phyloP scores from a whole-genome alignment of 73 alveolate species.

The Paramecium tetraurelia region DNA sequence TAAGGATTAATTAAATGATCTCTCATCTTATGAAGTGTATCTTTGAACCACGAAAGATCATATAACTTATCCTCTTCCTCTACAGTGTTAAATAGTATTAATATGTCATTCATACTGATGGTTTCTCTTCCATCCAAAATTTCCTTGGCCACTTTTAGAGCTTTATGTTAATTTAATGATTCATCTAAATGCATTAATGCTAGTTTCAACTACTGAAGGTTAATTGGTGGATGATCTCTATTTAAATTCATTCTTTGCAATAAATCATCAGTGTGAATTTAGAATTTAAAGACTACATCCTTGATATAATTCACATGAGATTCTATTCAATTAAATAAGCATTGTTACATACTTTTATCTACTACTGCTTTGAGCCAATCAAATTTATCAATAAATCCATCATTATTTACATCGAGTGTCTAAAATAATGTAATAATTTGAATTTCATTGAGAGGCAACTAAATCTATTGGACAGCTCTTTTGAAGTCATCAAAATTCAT shows the following conservation, averaged over 20 bases:
- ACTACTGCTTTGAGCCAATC: slow-evolving; percentile 55
- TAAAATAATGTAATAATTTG: slow-evolving; percentile 49
- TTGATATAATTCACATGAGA: slow-evolving; percentile 52
- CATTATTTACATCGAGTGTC: slow-evolving; percentile 63
- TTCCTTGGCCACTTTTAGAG: slow-evolving; percentile 42
- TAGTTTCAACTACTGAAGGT: not conserved
- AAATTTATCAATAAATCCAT: slow-evolving; percentile 65
- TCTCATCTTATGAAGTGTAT: slow-evolving; percentile 41
- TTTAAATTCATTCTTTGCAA: slow-evolving; percentile 51
- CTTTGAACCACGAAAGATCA: slow-evolving; percentile 59
- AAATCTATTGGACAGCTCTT: slow-evolving; percentile 40
- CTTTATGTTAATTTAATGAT: slow-evolving; percentile 42
- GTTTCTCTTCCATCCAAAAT: slow-evolving; percentile 41
- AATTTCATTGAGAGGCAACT: slow-evolving; percentile 43
- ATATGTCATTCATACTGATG: slow-evolving; percentile 50
- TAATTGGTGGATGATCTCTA: slow-evolving; percentile 57
- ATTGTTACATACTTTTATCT: slow-evolving; percentile 40
- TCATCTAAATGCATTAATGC: slow-evolving; percentile 59
- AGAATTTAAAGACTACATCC: slow-evolving; percentile 57
- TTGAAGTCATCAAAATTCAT: slow-evolving; percentile 47
- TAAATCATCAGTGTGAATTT: slow-evolving; percentile 61
- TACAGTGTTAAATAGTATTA: slow-evolving; percentile 33
- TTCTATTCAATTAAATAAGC: not conserved
- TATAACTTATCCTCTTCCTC: slow-evolving; percentile 52
- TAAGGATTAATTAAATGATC: slow-evolving; percentile 24